Evolutionary conservation across 176 grass and related monocot genomes (phyloP).

Genomic region (Saccharum officinarum): DNA sequence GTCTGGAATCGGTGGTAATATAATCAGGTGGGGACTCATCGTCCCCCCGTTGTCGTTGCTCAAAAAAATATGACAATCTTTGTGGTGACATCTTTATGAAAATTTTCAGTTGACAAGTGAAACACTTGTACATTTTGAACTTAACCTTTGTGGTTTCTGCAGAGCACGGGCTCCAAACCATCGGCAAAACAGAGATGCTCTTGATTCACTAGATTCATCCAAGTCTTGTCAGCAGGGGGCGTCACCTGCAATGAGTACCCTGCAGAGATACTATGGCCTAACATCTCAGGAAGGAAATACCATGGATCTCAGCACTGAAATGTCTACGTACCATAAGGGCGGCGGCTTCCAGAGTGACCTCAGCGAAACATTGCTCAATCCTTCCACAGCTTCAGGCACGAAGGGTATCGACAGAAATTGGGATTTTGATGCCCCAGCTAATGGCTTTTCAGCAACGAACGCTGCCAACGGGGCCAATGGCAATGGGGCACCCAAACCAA

Average conservation of each 20-base stretch:
- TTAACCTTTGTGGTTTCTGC: background rate
- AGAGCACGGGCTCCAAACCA: constrained; percentile 48
- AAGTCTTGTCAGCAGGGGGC: constrained; percentile 28
- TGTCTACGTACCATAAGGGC: constrained; percentile 56
- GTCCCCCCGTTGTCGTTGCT: too few relatives aligned
- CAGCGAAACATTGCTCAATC: constrained; percentile 25
- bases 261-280: constrained; percentile 74
- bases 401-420: background rate
- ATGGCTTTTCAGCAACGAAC: constrained; percentile 3
- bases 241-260: constrained; percentile 70
- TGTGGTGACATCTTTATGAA: background rate
- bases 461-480: background rate
- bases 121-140: background rate
- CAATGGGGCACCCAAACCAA: constrained; percentile 30
- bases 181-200: constrained; percentile 29
- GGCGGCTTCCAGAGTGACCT: background rate
- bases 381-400: background rate
- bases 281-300: constrained; percentile 18
- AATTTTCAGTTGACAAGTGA: background rate
- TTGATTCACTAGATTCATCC: constrained; percentile 8
- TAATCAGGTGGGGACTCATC: too few relatives aligned
- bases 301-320: constrained; percentile 56
- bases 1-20: too few relatives aligned
- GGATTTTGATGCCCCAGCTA: background rate
- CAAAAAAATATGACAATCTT: background rate